A percentile compares a stretch with the other conserved stretches of the same genome.
These are phyloP conservation scores for Paxillus involutus DNA, from an alignment of 768 basidiomycete genomes.

Conservation along the genomic window DNA sequence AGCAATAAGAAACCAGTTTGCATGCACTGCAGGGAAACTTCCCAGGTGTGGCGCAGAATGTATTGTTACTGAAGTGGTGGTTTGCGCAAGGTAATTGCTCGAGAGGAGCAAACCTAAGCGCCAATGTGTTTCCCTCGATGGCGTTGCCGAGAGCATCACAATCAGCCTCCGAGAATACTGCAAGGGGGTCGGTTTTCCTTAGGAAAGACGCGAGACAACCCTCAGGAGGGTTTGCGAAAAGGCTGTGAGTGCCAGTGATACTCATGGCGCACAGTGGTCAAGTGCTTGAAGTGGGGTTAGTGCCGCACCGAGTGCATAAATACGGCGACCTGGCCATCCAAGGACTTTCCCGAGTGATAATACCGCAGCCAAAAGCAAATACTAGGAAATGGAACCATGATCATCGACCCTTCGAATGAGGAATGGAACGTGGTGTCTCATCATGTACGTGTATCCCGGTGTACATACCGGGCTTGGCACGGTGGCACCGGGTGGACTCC, in stretches of 20 bases:
- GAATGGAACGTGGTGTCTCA: no score
- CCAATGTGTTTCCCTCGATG: conserved; percentile 10
- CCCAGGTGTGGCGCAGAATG: conserved; percentile 26
- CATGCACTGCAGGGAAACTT: conserved; percentile 27
- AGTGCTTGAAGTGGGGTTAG: no score
- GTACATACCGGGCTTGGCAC: no score
- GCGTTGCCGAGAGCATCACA: conserved; percentile 16
- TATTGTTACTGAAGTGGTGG: conserved; percentile 10
- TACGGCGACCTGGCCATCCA: no score
- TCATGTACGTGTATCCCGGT: no score
- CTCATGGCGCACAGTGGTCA: conserved; percentile 8
- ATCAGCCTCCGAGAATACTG: conserved; percentile 11
- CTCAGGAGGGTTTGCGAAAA: neutral
- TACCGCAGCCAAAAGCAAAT: no score
- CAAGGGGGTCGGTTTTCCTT: conserved; percentile 18
- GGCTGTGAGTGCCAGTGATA: neutral
- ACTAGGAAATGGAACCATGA: no score
- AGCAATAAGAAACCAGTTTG: conserved; percentile 44
- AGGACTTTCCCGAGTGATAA: no score
- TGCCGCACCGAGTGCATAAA: no score
- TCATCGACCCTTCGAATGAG: no score
- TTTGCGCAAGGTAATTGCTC: conserved; percentile 34
- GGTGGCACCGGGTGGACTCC: no score
- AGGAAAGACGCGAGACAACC: conserved; percentile 11
- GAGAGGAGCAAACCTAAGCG: conserved; percentile 23